Evolutionary conservation across 1,284 basidiomycete genomes (phyloP).

Genomic region (Heterobasidion occidentale): DNA sequence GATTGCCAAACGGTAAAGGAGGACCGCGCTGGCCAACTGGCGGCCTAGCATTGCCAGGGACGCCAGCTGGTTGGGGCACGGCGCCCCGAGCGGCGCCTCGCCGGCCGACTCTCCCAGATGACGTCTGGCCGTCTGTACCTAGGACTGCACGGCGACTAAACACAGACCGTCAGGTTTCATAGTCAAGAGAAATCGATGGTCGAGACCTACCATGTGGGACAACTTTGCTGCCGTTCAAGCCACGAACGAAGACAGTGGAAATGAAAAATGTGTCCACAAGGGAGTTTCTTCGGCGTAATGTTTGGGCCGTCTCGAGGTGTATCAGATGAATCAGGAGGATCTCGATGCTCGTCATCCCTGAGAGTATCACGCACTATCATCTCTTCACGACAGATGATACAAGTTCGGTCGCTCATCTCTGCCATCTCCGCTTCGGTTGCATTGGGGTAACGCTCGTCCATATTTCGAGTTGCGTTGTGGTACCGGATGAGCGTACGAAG

Average conservation of each 20-base stretch:
- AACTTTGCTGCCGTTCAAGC: constrained; percentile 94
- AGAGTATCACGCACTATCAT: constrained; percentile 49
- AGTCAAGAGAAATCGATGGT: constrained; percentile 5
- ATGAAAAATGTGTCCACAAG: constrained; percentile 97
- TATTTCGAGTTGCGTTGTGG: constrained; percentile 90
- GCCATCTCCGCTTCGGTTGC: constrained; percentile 84
- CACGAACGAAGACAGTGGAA: constrained; percentile 96
- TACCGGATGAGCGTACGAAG: constrained; percentile 87
- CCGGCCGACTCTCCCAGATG: constrained; percentile 14
- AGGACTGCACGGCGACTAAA: constrained; percentile 81
- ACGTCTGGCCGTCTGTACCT: constrained; percentile 34
- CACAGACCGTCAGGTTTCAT: constrained; percentile 9
- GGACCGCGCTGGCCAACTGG: constrained; percentile 10
- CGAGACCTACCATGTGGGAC: constrained; percentile 85
- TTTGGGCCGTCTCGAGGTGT: constrained; percentile 67
- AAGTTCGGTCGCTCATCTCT: constrained; percentile 81
- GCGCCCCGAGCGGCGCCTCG: constrained; percentile 18
- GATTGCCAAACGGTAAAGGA: constrained; percentile 9
- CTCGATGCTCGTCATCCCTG: constrained; percentile 18
- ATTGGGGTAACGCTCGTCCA: constrained; percentile 94
- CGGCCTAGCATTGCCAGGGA: neutral
- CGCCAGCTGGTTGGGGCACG: constrained; percentile 23
- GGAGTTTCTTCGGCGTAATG: constrained; percentile 92
- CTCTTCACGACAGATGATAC: constrained; percentile 99
- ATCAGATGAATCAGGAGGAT: constrained; percentile 14